A percentile compares a stretch with the other conserved stretches of the same genome.
Evolutionary conservation across 495 filamentous ascomycete genomes (phyloP).

Genomic region (Entonaema liquescens): DNA sequence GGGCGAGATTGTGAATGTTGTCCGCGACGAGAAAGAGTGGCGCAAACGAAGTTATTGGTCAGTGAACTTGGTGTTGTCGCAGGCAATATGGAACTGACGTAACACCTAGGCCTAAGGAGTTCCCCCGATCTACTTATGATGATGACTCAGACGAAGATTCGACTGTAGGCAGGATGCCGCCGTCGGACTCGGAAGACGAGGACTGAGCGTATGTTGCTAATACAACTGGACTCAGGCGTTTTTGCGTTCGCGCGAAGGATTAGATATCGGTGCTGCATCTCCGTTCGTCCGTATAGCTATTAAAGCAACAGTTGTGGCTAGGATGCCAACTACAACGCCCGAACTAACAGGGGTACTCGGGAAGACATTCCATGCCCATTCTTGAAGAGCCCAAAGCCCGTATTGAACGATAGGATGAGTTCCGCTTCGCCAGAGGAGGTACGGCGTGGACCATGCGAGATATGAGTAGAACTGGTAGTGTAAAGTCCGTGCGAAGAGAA

Average conservation of each 20-base stretch:
- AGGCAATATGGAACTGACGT: conserved; percentile 34
- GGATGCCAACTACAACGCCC: conserved; percentile 72
- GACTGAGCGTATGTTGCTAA: conserved; percentile 27
- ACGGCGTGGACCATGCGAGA: conserved; percentile 90
- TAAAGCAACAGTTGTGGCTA: conserved; percentile 70
- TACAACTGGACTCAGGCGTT: conserved; percentile 22
- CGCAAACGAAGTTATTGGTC: conserved; percentile 91
- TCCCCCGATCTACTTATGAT: conserved; percentile 66
- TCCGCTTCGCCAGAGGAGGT: conserved; percentile 84
- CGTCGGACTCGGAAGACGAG: conserved; percentile 71
- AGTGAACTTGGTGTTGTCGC: conserved; percentile 36
- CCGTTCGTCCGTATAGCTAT: conserved; percentile 46
- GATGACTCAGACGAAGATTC: conserved; percentile 78
- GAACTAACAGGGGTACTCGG: conserved; percentile 89
- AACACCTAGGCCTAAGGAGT: conserved; percentile 76
- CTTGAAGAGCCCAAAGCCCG: conserved; percentile 81
- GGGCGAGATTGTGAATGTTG: conserved; percentile 92
- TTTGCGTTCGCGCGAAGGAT: conserved; percentile 36
- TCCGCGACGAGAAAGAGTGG: conserved; percentile 91
- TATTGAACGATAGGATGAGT: conserved; percentile 77
- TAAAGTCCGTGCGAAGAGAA: conserved; percentile 88
- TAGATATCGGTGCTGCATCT: conserved; percentile 27
- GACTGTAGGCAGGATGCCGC: conserved; percentile 82
- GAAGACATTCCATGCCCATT: conserved; percentile 97
- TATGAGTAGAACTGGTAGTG: conserved; percentile 99